Conservation (phyloP, 768 basidiomycete species). For the Vararia minispora region DNA sequence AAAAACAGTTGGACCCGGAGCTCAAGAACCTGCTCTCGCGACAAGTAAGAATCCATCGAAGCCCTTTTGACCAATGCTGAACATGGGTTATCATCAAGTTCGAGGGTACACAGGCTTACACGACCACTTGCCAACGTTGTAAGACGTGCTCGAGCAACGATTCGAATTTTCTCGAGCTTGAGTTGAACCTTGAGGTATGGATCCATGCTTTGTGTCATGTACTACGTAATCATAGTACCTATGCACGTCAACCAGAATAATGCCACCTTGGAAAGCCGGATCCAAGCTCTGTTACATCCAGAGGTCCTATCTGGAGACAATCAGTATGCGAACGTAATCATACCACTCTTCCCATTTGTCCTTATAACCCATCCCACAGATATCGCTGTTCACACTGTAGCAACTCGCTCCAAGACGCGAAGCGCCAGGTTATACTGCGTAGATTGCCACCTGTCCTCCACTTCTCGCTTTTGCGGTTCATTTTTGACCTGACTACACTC, state of each 20-base stretch:
- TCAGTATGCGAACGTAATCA: slow-evolving; percentile 45
- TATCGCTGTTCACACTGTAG: slow-evolving; percentile 80
- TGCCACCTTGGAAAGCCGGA: slow-evolving; percentile 60
- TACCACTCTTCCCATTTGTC: not conserved
- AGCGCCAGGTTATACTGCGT: slow-evolving; percentile 59
- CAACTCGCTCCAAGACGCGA: slow-evolving; percentile 63
- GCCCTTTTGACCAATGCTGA: not conserved
- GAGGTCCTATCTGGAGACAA: slow-evolving; percentile 80
- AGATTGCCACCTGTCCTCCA: slow-evolving; percentile 81
- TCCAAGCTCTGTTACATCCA: slow-evolving; percentile 50
- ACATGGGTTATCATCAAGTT: slow-evolving; percentile 44
- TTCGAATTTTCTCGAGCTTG: slow-evolving; percentile 78
- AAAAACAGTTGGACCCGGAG: slow-evolving; percentile 56
- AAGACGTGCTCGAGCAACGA: slow-evolving; percentile 52
- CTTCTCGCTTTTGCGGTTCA: slow-evolving; percentile 88
- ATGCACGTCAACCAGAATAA: slow-evolving; percentile 43
- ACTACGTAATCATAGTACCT: not conserved
- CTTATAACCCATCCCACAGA: slow-evolving; percentile 25
- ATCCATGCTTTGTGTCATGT: not conserved
- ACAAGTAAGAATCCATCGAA: slow-evolving; percentile 37
- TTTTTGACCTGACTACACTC: slow-evolving; percentile 69
- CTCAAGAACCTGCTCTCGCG: slow-evolving; percentile 61
- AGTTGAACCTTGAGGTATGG: slow-evolving; percentile 68
- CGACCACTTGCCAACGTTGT: slow-evolving; percentile 69
- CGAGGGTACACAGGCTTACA: slow-evolving; percentile 76